Evolutionary conservation across 2,329 filamentous ascomycete genomes (phyloP), one percentile per base, ranked within the genome.

Genomic region (Alternaria tenuissima): DNA sequence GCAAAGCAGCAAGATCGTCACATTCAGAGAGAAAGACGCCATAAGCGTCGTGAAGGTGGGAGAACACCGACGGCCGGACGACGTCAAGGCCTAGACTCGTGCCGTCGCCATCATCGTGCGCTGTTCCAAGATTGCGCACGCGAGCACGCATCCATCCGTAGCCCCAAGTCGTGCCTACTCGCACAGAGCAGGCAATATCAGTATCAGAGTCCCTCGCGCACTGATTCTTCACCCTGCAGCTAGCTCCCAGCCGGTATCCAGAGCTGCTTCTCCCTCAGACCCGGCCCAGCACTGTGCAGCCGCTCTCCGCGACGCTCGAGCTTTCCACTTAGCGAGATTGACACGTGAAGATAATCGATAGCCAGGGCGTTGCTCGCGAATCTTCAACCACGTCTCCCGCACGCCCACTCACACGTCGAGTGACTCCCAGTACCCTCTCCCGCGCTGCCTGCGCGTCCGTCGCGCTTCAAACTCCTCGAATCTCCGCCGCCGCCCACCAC

Each of bases 321-420:
- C 56, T 28, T 43, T 12, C 14, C 30, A 24, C 16, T 52, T 52
- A 42, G 57, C 57, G 57, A 60, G 49, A 52, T 69, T 70, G 62
- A 66, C 75, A 77, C 74, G 75, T 77, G 75, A 75, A 76, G 68
- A 76, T 68, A 72, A 63, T 59, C 54, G 48, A 49, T 59, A 59
- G 43, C 52, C 56, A 48, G 24, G 52, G 36, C 43, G 18, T 59
- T 55, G 52, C 61, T 61, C 59, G 39, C 59, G 32, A 44, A 52
- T 59, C 57, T 55, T 62, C 63, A 53, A 59, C 66, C 64, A 64
- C 68, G 49, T 54, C 61, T 57, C 52, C 56, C 60, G 34, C 57
- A 47, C 63, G 42, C 47, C 48, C 36, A 42, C 55, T 48, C 56
- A 24, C 52, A 28, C 62, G 54, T 52, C 63, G 59, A 63, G 59